phyloP scores from a whole-genome alignment of 768 basidiomycete genomes.

The Auriscalpium vulgare region DNA sequence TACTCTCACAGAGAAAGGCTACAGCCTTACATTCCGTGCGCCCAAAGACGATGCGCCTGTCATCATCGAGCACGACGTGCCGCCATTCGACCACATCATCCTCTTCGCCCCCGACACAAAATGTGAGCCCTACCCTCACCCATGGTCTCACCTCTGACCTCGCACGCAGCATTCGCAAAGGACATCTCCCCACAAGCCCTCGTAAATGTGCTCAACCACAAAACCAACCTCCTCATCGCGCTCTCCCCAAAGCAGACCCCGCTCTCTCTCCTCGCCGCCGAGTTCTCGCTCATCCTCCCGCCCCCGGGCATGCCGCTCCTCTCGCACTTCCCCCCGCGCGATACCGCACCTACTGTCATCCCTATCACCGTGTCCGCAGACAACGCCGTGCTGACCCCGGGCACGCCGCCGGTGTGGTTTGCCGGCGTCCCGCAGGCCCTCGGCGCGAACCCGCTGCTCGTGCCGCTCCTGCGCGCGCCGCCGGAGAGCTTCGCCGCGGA shows the following conservation, averaged over 20 bases:
- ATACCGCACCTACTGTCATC: conserved; percentile 55
- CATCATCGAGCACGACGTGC: conserved; percentile 61
- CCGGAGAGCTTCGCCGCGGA: conserved; percentile 71
- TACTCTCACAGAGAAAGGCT: conserved; percentile 57
- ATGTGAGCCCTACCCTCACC: conserved; percentile 39
- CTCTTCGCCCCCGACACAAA: conserved; percentile 82
- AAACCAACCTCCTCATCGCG: conserved; percentile 79
- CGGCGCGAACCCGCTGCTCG: conserved; percentile 65
- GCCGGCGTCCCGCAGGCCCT: conserved; percentile 62
- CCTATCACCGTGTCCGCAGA: conserved; percentile 48
- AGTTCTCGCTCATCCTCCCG: conserved; percentile 87
- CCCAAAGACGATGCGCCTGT: conserved; percentile 68
- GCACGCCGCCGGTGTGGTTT: conserved; percentile 62
- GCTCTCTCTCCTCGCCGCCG: conserved; percentile 70
- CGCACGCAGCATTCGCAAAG: conserved; percentile 47
- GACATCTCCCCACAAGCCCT: conserved; percentile 82
- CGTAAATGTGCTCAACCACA: conserved; percentile 55
- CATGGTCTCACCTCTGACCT: not conserved
- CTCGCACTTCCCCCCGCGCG: conserved; percentile 77
- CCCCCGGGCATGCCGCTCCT: conserved; percentile 78
- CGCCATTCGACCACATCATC: conserved; percentile 79
- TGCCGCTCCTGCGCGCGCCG: conserved; percentile 78
- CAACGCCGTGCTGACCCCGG: conserved; percentile 37
- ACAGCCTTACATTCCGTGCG: conserved; percentile 77
- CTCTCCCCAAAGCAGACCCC: conserved; percentile 71